phyloP scores from a whole-genome alignment of 495 filamentous ascomycete species.

The Penicillium daleae region DNA sequence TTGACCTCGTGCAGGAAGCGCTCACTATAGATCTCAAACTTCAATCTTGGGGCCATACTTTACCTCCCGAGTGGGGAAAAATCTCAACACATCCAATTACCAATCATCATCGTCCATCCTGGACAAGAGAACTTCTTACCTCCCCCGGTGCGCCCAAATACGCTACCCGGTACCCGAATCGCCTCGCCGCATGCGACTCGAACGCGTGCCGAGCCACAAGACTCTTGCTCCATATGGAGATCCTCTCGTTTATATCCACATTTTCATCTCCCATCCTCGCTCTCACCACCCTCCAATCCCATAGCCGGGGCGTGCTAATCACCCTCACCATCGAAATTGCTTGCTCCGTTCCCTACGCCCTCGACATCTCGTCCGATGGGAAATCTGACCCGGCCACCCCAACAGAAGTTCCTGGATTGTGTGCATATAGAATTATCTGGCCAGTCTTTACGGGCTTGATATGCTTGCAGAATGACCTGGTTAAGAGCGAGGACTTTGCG shows the following conservation, averaged over 20 bases:
- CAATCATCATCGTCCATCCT: not conserved
- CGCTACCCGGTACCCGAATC: constrained; percentile 9
- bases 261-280: not conserved
- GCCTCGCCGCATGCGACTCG: constrained; percentile 16
- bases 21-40: not conserved
- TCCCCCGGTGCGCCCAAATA: constrained; percentile 11
- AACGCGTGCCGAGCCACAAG: constrained; percentile 17
- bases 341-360: constrained; percentile 12
- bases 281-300: not conserved
- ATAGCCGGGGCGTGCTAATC: not conserved
- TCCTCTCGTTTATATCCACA: constrained; percentile 3
- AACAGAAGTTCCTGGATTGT: constrained; percentile 11
- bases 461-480: constrained; percentile 6
- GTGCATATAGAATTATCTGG: constrained; percentile 17
- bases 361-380: constrained; percentile 11
- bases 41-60: not conserved
- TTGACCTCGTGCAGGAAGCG: not conserved
- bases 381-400: constrained; percentile 5
- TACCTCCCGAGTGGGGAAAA: constrained; percentile 4
- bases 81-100: not conserved
- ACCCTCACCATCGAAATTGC: constrained; percentile 12
- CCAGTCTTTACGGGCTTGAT: constrained; percentile 6
- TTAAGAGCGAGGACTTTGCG: not conserved
- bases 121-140: constrained; percentile 9
- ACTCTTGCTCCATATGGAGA: constrained; percentile 9